A percentile compares a stretch with the other conserved stretches of the same genome.
These are phyloP conservation scores for Medicago ruthenica DNA, from an alignment of 306 rosid species.

Conservation along the genomic window DNA sequence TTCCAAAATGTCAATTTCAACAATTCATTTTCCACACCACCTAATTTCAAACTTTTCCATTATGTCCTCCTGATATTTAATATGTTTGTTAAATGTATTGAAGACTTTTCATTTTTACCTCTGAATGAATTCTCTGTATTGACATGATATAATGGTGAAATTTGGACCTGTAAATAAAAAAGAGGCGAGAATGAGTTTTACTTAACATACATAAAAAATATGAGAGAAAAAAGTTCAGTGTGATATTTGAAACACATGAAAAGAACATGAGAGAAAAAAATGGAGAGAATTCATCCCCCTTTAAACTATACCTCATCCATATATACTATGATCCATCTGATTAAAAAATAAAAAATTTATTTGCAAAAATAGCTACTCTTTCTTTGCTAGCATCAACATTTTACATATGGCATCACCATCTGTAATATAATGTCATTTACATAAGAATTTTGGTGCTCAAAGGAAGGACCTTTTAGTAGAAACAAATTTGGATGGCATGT, in stretches of 20 bases:
- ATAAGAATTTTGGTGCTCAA: conserved; percentile 4
- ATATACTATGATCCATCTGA: too few relatives aligned
- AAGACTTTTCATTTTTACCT: conserved; percentile 3
- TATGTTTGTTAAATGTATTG: conserved; percentile 33
- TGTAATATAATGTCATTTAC: neutral
- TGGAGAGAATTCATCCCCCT: too few relatives aligned
- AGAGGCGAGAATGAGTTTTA: neutral
- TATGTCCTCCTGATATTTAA: neutral
- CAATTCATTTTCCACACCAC: conserved; percentile 53
- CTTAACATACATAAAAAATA: too few relatives aligned
- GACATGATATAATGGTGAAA: neutral
- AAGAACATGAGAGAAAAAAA: too few relatives aligned
- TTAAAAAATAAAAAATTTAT: too few relatives aligned
- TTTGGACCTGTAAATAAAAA: neutral
- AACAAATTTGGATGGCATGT: conserved; percentile 16
- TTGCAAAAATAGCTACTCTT: too few relatives aligned
- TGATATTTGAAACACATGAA: too few relatives aligned
- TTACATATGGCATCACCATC: too few relatives aligned
- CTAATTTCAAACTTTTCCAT: conserved; percentile 39
- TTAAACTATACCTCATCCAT: too few relatives aligned
- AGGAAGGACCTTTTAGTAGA: neutral
- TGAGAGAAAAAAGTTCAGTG: too few relatives aligned
- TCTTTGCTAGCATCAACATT: too few relatives aligned
- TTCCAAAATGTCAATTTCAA: conserved; percentile 47
- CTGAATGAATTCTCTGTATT: neutral